Base-by-base conservation (phyloP, 2,329 filamentous ascomycete genomes). In the Colletotrichum falcatum region DNA sequence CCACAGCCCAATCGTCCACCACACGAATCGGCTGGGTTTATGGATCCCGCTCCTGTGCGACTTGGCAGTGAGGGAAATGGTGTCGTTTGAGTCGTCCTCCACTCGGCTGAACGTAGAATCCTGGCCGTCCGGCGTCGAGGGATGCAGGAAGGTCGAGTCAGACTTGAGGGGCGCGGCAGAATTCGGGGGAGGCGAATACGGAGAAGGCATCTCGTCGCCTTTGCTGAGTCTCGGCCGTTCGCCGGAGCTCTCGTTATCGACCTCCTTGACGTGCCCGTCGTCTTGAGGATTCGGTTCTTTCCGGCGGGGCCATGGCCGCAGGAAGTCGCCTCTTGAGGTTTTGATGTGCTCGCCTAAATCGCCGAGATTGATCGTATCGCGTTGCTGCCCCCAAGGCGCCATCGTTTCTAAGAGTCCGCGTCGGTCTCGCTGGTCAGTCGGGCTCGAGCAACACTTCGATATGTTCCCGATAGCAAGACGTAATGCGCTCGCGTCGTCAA, bases 1-100 rank as follows among this genome's bases (percentile, higher is more conserved):
- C 67, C 67, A 70, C 12, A 70, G 44, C 4, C 56, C 65, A 14
- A 66, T 23, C 3, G 67, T 70, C 64, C 58, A 70, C 67, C 67
- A 70, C 28, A 67, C 64, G 58, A 70, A 70, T 14, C 18, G 54
- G 53, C 64, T 59, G 18, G 9, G 3, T 7, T 62, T 62, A 2
- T 44, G 42, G 6, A 18, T 23, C 0, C 37, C 35, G 6, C 48
- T n/a, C 5, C 8, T 46, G 33, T 46, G 28, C n/a, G 64, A 35
- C 18, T 7, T 54, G 9, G 64, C 5, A 8, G 58, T 70, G 18
- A 70, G 51, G 26, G 58, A 58, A 20, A 54, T 35, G 42, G 64
- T 59, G 44, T 70, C 67, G 28, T 44, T 53, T 28, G 33, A 48
- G 1, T 58, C 64, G 20, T 62, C 39, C 0, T 26, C 18, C 30